Percentiles rank a stretch among this genome's conserved stretches.
phyloP scores from a whole-genome alignment of 345 rosid genomes.

The Clausena lansium region DNA sequence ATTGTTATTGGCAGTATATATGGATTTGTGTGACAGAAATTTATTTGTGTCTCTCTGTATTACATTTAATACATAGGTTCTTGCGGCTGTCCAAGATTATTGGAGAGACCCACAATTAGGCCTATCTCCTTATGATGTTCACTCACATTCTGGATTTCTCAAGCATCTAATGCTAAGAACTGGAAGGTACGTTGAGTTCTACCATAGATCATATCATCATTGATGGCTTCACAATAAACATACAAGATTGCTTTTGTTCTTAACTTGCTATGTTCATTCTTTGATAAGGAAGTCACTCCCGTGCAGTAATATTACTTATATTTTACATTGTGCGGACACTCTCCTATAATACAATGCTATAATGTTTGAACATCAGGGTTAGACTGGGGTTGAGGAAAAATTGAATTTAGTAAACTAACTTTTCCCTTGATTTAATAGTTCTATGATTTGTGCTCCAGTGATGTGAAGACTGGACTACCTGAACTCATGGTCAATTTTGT shows the following conservation, averaged over 20 bases:
- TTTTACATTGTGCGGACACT: neutral
- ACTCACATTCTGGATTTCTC: conserved; percentile 83
- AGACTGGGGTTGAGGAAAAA: neutral
- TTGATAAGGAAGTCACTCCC: neutral
- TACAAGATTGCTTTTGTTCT: neutral
- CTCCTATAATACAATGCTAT: neutral
- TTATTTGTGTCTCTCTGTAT: conserved; percentile 12
- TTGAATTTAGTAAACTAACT: neutral
- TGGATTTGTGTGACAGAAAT: neutral
- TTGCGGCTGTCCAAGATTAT: conserved; percentile 71
- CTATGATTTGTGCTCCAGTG: conserved; percentile 44
- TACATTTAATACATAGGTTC: conserved; percentile 48
- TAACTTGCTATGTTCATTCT: conserved; percentile 7
- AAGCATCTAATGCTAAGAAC: conserved; percentile 94
- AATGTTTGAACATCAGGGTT: neutral
- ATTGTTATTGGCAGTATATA: neutral
- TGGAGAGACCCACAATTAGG: conserved; percentile 77
- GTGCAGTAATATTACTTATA: neutral
- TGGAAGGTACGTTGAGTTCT: conserved; percentile 62
- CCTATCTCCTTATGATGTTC: conserved; percentile 80
- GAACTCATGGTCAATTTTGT: conserved; percentile 96
- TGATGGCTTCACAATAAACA: neutral
- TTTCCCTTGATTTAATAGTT: conserved; percentile 12
- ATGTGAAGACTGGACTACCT: conserved; percentile 53
- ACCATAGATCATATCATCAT: neutral